phyloP scores from a whole-genome alignment of 2,329 filamentous ascomycete species.

The Paracamarosporium sp. region DNA sequence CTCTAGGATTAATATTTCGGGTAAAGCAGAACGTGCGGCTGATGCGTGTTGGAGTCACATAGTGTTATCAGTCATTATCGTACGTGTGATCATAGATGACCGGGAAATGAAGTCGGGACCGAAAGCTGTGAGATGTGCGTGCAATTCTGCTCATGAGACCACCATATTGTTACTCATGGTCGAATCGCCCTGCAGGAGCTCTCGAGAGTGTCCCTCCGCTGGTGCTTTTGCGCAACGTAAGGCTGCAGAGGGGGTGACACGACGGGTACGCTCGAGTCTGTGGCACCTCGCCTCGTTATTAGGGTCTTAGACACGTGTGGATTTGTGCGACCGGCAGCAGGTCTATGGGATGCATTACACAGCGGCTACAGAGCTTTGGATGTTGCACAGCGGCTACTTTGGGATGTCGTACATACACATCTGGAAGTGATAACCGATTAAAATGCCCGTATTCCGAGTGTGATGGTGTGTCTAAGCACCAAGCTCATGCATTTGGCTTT shows the following conservation, averaged over 20 bases:
- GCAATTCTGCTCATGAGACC: not conserved
- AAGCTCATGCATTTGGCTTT: not conserved
- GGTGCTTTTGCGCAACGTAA: not conserved
- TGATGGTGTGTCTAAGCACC: not conserved
- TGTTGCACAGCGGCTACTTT: not conserved
- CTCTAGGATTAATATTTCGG: not conserved
- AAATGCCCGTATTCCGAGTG: not conserved
- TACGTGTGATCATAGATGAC: not conserved
- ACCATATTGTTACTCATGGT: not conserved
- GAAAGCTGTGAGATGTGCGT: not conserved
- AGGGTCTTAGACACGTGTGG: slow-evolving; percentile 4
- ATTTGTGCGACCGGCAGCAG: not conserved
- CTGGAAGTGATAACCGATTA: not conserved
- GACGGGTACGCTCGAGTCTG: slow-evolving; percentile 1
- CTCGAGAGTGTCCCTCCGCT: too few species aligned
- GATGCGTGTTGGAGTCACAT: too few species aligned
- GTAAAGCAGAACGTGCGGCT: not conserved
- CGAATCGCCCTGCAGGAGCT: slow-evolving; percentile 1
- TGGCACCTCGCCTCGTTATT: not conserved
- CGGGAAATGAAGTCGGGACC: not conserved
- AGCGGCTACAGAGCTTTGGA: not conserved
- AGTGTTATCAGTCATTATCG: not conserved
- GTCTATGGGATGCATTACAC: not conserved
- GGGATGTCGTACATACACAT: not conserved
- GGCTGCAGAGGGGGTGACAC: not conserved